These are phyloP conservation scores for Nakaseomyces uthaithaninus DNA, from an alignment of 1,139 yeast genomes.

Conservation along the genomic window DNA sequence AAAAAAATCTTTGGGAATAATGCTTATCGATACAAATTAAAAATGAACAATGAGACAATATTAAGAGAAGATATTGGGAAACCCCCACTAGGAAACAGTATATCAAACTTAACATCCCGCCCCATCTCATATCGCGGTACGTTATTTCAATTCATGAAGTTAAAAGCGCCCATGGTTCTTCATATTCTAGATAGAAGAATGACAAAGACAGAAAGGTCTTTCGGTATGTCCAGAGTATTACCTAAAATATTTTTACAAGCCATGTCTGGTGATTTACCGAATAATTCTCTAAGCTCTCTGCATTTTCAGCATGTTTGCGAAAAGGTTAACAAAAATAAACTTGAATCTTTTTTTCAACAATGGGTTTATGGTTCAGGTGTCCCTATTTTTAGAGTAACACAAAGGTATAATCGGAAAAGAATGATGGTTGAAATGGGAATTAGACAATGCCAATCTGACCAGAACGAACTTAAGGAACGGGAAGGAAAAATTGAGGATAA, in stretches of 20 bases:
- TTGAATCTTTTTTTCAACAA: conserved; percentile 79
- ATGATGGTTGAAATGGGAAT: conserved; percentile 93
- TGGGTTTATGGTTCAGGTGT: conserved; percentile 91
- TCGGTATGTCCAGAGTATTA: conserved; percentile 83
- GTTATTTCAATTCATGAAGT: conserved; percentile 52
- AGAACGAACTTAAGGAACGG: conserved; percentile 37
- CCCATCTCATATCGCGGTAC: conserved; percentile 35
- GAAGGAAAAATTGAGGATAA: conserved; percentile 22
- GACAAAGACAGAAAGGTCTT: conserved; percentile 92
- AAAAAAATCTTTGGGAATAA: conserved; percentile 72
- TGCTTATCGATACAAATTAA: conserved; percentile 66
- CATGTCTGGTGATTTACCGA: conserved; percentile 85
- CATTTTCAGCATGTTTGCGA: conserved; percentile 93
- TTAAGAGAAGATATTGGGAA: conserved; percentile 72
- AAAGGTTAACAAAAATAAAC: conserved; percentile 78
- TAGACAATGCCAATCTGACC: conserved; percentile 76
- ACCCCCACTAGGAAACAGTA: conserved; percentile 69
- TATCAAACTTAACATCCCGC: conserved; percentile 53
- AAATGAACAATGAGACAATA: conserved; percentile 54
- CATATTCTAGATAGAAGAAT: conserved; percentile 81
- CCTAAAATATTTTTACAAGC: conserved; percentile 90
- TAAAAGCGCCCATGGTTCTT: conserved; percentile 82
- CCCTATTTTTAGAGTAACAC: conserved; percentile 82
- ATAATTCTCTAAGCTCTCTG: conserved; percentile 68
- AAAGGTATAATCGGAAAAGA: conserved; percentile 85